phyloP scores from a whole-genome alignment of 1,284 basidiomycete species.

The Vanrija sp. region DNA sequence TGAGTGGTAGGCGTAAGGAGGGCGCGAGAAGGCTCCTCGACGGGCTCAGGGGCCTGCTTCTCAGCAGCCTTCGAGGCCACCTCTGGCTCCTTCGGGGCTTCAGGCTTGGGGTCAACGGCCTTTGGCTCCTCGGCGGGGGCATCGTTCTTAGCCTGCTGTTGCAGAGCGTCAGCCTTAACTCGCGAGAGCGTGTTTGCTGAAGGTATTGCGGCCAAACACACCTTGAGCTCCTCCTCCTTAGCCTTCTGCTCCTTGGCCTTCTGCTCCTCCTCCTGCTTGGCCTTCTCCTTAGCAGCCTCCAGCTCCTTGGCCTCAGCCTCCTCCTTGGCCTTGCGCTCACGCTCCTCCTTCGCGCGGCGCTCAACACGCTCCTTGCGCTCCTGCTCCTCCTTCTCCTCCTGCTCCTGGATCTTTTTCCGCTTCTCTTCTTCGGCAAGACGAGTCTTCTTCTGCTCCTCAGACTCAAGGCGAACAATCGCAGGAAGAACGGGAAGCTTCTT shows the following conservation, averaged over 20 bases:
- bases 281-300: slow-evolving; percentile 53
- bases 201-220: background rate
- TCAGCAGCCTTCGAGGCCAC: slow-evolving; percentile 33
- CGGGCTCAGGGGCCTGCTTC: slow-evolving; percentile 28
- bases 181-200: background rate
- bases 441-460: slow-evolving; percentile 51
- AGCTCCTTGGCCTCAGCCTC: slow-evolving; percentile 55
- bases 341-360: slow-evolving; percentile 27
- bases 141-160: slow-evolving; percentile 53
- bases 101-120: background rate
- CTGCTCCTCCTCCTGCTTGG: slow-evolving; percentile 54
- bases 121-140: slow-evolving; percentile 47
- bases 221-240: slow-evolving; percentile 40
- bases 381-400: slow-evolving; percentile 43
- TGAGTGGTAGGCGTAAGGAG: slow-evolving; percentile 28
- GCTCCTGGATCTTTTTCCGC: slow-evolving; percentile 37
- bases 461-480: slow-evolving; percentile 53
- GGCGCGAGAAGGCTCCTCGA: slow-evolving; percentile 29
- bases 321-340: slow-evolving; percentile 33
- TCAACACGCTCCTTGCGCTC: slow-evolving; percentile 43
- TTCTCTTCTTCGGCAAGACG: slow-evolving; percentile 46
- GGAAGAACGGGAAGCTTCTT: slow-evolving; percentile 36
- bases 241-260: slow-evolving; percentile 51
- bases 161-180: slow-evolving; percentile 51
- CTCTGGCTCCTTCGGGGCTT: slow-evolving; percentile 31